Conservation (phyloP, 805 yeast species). For the Huiozyma sinensis region DNA sequence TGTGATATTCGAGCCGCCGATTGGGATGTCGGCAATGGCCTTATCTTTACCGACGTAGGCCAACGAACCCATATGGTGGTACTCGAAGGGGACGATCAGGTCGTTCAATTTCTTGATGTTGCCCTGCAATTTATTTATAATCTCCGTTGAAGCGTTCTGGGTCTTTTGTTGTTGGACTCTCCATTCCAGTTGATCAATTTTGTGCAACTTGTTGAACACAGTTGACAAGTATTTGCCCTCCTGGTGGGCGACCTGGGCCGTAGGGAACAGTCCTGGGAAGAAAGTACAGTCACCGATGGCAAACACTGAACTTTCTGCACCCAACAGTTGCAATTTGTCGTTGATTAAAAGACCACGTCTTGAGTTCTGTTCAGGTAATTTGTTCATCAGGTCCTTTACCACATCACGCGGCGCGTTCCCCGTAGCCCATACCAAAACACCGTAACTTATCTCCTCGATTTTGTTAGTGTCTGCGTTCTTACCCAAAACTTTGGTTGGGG, state of each 20-base stretch:
- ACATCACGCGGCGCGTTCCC: conserved; percentile 87
- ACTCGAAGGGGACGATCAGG: conserved; percentile 53
- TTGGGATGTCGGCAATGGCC: conserved; percentile 83
- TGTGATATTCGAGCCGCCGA: conserved; percentile 60
- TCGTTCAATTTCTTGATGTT: conserved; percentile 34
- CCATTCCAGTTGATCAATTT: conserved; percentile 43
- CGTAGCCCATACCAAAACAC: conserved; percentile 93
- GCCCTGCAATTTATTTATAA: neutral
- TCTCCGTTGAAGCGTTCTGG: conserved; percentile 30
- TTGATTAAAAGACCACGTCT: conserved; percentile 85
- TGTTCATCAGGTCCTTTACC: conserved; percentile 51
- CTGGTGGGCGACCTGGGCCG: conserved; percentile 96
- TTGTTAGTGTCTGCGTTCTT: conserved; percentile 46
- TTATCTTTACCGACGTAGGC: conserved; percentile 90
- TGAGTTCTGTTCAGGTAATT: conserved; percentile 66
- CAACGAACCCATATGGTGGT: conserved; percentile 83
- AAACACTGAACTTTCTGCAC: conserved; percentile 62
- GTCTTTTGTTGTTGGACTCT: conserved; percentile 18
- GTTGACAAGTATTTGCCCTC: conserved; percentile 76
- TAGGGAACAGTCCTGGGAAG: conserved; percentile 79
- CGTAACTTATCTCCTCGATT: conserved; percentile 80
- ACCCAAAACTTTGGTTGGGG: conserved; percentile 58
- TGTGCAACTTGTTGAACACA: conserved; percentile 54
- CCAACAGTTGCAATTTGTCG: conserved; percentile 72
- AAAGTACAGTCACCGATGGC: conserved; percentile 94